A percentile compares a stretch with the other conserved stretches of the same genome.
Evolutionary conservation across 352 stramenopile species (phyloP).

Genomic region (Elongisporangium senticosum): DNA sequence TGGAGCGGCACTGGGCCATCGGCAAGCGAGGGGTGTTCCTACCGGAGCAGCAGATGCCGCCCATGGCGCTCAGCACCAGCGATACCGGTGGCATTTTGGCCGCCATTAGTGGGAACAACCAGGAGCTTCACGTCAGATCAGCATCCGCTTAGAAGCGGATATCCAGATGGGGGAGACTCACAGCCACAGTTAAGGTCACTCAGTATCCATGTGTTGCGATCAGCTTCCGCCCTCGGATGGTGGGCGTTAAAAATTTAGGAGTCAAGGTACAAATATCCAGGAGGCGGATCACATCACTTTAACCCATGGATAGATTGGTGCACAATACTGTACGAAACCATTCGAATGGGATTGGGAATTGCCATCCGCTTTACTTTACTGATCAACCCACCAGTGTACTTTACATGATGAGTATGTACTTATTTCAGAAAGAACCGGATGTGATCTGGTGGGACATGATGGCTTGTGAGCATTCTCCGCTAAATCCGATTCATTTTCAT

Average conservation of each 20-base stretch:
- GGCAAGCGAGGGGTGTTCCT: slow-evolving; percentile 49
- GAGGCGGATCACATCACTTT: background rate
- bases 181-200: background rate
- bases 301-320: background rate
- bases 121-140: background rate
- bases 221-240: too few relatives aligned
- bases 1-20: slow-evolving; percentile 36
- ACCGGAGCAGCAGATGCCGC: slow-evolving; percentile 23
- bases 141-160: background rate
- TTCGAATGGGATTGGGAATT: background rate
- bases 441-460: background rate
- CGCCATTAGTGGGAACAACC: background rate
- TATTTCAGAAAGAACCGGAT: background rate
- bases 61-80: slow-evolving; percentile 54
- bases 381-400: background rate
- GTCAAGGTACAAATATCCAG: background rate
- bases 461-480: background rate
- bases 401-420: background rate
- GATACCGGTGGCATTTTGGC: slow-evolving; percentile 16
- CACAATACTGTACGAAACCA: too few relatives aligned
- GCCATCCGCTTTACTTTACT: background rate
- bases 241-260: background rate
- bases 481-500: background rate
- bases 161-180: background rate
- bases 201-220: background rate